phyloP scores from a whole-genome alignment of 2,329 filamentous ascomycete species.

The Aschersonia sp. region DNA sequence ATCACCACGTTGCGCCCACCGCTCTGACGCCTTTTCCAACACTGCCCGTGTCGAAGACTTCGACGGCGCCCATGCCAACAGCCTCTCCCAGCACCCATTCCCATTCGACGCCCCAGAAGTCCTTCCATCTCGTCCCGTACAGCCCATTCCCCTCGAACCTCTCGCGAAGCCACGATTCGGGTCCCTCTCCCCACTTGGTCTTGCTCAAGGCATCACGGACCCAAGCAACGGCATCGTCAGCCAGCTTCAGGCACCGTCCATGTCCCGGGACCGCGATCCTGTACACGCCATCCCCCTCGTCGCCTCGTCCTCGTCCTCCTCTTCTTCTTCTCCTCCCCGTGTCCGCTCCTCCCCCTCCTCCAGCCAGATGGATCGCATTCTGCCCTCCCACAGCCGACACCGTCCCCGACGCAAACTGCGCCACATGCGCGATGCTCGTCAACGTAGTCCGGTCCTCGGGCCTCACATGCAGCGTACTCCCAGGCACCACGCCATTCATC shows the following conservation, averaged over 20 bases:
- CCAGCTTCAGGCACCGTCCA: conserved; percentile 52
- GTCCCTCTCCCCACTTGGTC: conserved; percentile 47
- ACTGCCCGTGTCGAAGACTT: conserved; percentile 61
- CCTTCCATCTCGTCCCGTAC: conserved; percentile 40
- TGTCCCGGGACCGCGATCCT: conserved; percentile 52
- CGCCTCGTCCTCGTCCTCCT: conserved; percentile 1
- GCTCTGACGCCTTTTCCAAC: conserved; percentile 53
- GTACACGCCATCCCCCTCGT: conserved; percentile 13
- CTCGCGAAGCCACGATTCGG: conserved; percentile 47
- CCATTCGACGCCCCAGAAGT: conserved; percentile 55
- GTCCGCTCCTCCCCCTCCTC: conserved; percentile 31
- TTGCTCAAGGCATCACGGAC: conserved; percentile 43
- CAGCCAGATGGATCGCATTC: conserved; percentile 49
- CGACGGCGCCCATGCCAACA: conserved; percentile 53
- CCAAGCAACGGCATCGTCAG: conserved; percentile 46
- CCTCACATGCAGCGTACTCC: conserved; percentile 25
- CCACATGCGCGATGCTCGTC: conserved; percentile 47
- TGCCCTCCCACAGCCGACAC: conserved; percentile 54
- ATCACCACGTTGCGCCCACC: conserved; percentile 13
- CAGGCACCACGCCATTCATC: conserved; percentile 12
- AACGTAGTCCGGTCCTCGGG: conserved; percentile 41
- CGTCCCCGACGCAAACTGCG: conserved; percentile 52
- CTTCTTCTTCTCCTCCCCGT: not conserved
- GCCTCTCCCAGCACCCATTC: conserved; percentile 60
- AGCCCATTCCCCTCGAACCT: conserved; percentile 53